Base-by-base conservation (phyloP, 169 alveolate genomes). In the Cryptosporidium muris region DNA sequence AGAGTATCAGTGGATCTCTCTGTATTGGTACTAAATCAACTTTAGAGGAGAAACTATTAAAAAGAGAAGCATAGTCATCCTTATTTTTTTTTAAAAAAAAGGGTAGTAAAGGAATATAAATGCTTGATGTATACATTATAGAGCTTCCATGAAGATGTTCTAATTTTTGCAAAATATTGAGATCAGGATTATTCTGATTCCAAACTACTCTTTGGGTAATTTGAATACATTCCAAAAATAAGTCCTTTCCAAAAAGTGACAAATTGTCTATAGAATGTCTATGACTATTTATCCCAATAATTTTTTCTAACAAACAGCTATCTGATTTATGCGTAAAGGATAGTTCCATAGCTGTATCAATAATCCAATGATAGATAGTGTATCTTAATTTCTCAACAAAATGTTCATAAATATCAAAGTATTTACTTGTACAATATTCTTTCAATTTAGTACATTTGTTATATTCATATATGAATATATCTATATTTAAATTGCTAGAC, bases 21-120 rank as follows among this genome's bases (percentile, higher is more conserved):
- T 74, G 40, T 49, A 74, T 43, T 45, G 85, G 85, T 43, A 74
- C 45, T 25, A 47, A 74, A 48, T 74, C 85, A n/a, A 60, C 66
- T 36, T 56, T 54, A 45, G 85, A 74, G 11, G 85, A 74, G 12
- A 74, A 64, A 42, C 54, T 43, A 34, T 74, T 74, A 45, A 74
- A 43, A 4, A 74, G 40, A 1, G 85, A 54, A 42, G 49, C 48
- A 60, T 60, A 60, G 1, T 60, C 25, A 7, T 64, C 60, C 8
- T 64, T 74, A 25, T 51, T 51, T 12, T 54, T 58, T 49, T 74
- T 74, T 12, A 68, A 45, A 9, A 48, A 16, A 8, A 68, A 60
- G 2, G 42, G 45, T 40, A 74, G n/a, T 16, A 74, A 45, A 2
- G 85, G 66, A 25, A 74, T 8, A 11, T 74, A 68, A 42, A 74